phyloP scores from a whole-genome alignment of 495 filamentous ascomycete genomes.

The Xylaria bambusicola region DNA sequence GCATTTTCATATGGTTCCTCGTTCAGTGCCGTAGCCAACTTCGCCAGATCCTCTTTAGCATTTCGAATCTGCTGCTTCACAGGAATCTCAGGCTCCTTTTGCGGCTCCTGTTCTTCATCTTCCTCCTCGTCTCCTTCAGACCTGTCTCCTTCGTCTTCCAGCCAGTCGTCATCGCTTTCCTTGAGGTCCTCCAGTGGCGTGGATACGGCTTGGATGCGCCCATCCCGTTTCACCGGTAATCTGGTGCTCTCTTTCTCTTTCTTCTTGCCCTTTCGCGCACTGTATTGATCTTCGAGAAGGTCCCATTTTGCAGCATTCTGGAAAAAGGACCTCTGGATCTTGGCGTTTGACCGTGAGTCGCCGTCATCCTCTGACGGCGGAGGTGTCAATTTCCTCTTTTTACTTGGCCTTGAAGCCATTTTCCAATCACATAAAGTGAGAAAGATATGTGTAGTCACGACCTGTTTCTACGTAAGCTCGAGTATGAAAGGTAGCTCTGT shows the following conservation, averaged over 20 bases:
- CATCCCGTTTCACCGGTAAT: slow-evolving; percentile 79
- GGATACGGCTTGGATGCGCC: slow-evolving; percentile 64
- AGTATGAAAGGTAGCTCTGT: slow-evolving; percentile 1
- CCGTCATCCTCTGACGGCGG: slow-evolving; percentile 36
- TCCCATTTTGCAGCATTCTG: slow-evolving; percentile 66
- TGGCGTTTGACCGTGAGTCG: slow-evolving; percentile 26
- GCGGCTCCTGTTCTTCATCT: slow-evolving; percentile 38
- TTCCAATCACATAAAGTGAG: background rate
- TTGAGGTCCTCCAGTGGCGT: slow-evolving; percentile 43
- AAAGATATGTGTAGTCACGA: too few relatives aligned
- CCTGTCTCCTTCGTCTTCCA: slow-evolving; percentile 46
- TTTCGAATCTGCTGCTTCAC: slow-evolving; percentile 75
- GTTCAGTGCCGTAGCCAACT: slow-evolving; percentile 76
- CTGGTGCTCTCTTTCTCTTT: slow-evolving; percentile 71
- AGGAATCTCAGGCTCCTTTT: slow-evolving; percentile 58
- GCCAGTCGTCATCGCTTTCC: slow-evolving; percentile 58
- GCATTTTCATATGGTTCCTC: slow-evolving; percentile 92
- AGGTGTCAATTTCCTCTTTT: slow-evolving; percentile 48
- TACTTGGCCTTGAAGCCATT: slow-evolving; percentile 46
- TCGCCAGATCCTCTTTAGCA: slow-evolving; percentile 91
- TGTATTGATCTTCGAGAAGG: slow-evolving; percentile 88
- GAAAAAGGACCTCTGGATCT: slow-evolving; percentile 48
- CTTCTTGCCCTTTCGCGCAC: slow-evolving; percentile 68
- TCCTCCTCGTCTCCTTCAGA: slow-evolving; percentile 42
- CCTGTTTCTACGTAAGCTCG: too few relatives aligned